Base-by-base conservation (phyloP, 2,329 filamentous ascomycete genomes). In the Cladosporium sp. region DNA sequence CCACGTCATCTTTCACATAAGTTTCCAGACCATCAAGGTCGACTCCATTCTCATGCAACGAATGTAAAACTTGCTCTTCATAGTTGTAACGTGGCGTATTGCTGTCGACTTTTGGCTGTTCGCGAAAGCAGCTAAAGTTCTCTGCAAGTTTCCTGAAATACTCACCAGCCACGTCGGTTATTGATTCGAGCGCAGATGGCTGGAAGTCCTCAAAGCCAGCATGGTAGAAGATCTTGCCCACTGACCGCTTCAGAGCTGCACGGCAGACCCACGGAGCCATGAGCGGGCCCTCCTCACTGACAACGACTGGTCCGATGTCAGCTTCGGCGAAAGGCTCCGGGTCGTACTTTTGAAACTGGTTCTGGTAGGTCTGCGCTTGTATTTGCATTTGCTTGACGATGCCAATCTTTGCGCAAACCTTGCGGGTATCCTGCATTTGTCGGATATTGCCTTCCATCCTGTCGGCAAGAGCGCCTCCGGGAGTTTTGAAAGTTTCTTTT, bases 341-440 rank as follows among this genome's bases (percentile, higher is more conserved):
- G 68, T 97, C 92, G 75, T 96, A 97, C 79, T 97, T 97, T 69
- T 94, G 93, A 73, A 99, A 99, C 77, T 99, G 95, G 74, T 99
- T 99, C 74, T 93, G 91, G 76, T 99, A 99, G 76, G 96, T 91
- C 91, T 95, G 71, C 60, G 93, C 92, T 77, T 99, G 95, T 63
- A 98, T 88, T 79, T 99, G 95, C 95, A 99, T 99, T 80, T 99
- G 95, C 81, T 98, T 99, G 76, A 99, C 95, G 67, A 99, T 92
- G 58, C 92, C 90, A 76, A 99, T 97, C 80, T 98, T 99, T 13
- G 93, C 93, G 73, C 93, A 96, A 32, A 99, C 86, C 76, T 97
- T 98, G 71, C 95, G 86, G 0, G 95, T 99, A 74, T 98, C 94
- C 77, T 99, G 95, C 85, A 99, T 93, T 75, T 97, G 93, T 67